Base-by-base conservation (phyloP, 768 basidiomycete genomes). In the Lactarius indigo region DNA sequence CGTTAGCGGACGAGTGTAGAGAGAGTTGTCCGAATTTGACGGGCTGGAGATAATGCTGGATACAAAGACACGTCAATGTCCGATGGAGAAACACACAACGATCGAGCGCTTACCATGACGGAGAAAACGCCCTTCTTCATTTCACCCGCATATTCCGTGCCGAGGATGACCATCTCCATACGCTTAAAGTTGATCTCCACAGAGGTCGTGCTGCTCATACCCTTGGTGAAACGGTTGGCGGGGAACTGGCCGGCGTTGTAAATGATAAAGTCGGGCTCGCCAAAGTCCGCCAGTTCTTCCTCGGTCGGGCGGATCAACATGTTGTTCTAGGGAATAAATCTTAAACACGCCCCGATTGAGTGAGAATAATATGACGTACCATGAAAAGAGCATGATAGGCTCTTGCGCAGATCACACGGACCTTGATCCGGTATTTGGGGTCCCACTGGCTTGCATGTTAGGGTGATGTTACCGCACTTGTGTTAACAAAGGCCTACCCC, bases 111-210 rank as follows among this genome's bases (percentile, higher is more conserved):
- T 69, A 88, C 88, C 96, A 99, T 99, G 72, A 99, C 95, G 54
- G 91, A 94, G 83, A 99, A 99, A 77, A 99, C 93, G 75, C 97
- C 97, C 87, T 99, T 99, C 83, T 99, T 99, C 97, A 99, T 99
- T 83, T 99, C 95, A 59, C 95, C 95, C 35, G 95, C 95, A 75
- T 98, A 98, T 76, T 98, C 95, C 31, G 94, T 96, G 63, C 92
- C 96, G 72, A 99, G 92, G 75, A 99, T 98, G 74, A 99, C 96
- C 97, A 99, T 99, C 79, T 99, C 97, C 94, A 95, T 97, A 47
- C 97, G 92, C 84, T 97, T 97, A 81, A 99, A 98, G 86, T 99
- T 99, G 83, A 99, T 94, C 81, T 98, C 96, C 59, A 99, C 96
- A 3, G 96, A 97, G 7, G 97, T 98, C 35, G 95, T 93, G 12